Conservation (phyloP, 2,329 filamentous ascomycete species). For the Stenocarpella maydis region DNA sequence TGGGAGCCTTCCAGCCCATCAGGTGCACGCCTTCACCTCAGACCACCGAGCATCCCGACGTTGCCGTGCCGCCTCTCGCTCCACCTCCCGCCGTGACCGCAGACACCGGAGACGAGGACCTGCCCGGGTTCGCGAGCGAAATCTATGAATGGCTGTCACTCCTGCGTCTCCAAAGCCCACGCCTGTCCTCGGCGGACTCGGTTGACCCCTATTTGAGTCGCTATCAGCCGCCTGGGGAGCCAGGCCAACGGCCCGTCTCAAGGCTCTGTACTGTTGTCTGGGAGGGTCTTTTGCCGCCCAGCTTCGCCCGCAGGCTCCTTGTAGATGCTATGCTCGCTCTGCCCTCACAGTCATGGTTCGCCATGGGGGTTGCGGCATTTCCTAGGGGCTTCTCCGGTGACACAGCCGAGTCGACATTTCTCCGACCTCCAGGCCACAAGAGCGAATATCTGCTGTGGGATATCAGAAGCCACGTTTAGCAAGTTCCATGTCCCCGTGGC, state of each 20-base stretch:
- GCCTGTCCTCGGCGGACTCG: conserved; percentile 62
- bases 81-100: conserved; percentile 45
- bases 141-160: conserved; percentile 80
- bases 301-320: conserved; percentile 60
- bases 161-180: conserved; percentile 70
- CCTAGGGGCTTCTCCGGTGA: conserved; percentile 53
- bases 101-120: conserved; percentile 52
- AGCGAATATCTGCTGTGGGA: conserved; percentile 70
- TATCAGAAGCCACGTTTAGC: conserved; percentile 55
- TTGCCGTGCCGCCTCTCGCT: conserved; percentile 46
- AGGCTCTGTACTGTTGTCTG: conserved; percentile 63
- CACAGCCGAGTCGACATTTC: conserved; percentile 60
- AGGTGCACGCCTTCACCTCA: conserved; percentile 50
- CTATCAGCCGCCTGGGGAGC: conserved; percentile 64
- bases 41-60: conserved; percentile 40
- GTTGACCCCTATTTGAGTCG: conserved; percentile 75
- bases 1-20: conserved; percentile 54
- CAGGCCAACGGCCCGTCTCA: conserved; percentile 37
- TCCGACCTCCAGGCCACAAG: conserved; percentile 58
- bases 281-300: conserved; percentile 64
- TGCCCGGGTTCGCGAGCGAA: conserved; percentile 70
- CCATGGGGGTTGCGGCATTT: conserved; percentile 61
- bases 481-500: not conserved
- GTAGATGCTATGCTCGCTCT: conserved; percentile 53
- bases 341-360: conserved; percentile 62